A percentile compares a stretch with the other conserved stretches of the same genome.
Evolutionary conservation across 2,329 filamentous ascomycete species (phyloP).

Genomic region (Xylariaceae sp.): DNA sequence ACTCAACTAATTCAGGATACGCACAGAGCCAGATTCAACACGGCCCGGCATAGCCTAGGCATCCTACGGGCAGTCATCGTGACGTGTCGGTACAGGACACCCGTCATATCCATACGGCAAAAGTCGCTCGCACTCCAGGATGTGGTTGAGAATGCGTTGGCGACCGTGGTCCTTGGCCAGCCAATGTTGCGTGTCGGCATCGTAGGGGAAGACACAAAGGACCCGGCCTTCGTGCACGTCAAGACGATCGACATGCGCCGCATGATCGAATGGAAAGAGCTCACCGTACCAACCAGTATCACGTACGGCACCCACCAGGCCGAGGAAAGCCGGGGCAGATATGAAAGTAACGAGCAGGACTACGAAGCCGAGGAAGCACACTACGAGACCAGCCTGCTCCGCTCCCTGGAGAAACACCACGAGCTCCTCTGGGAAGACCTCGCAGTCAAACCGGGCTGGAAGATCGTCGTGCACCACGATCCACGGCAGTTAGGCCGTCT

Average conservation of each 20-base stretch:
- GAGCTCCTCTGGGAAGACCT: slow-evolving; percentile 41
- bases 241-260: slow-evolving; percentile 41
- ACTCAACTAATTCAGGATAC: neutral
- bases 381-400: slow-evolving; percentile 30
- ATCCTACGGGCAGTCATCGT: slow-evolving; percentile 46
- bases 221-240: slow-evolving; percentile 43
- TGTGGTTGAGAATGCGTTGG: slow-evolving; percentile 19
- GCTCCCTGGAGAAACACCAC: slow-evolving; percentile 36
- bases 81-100: slow-evolving; percentile 41
- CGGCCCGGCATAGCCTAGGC: slow-evolving; percentile 44
- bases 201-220: slow-evolving; percentile 40
- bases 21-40: slow-evolving; percentile 25
- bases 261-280: slow-evolving; percentile 39
- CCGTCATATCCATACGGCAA: slow-evolving; percentile 10
- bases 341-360: neutral
- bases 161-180: slow-evolving; percentile 37
- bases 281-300: neutral
- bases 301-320: neutral
- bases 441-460: slow-evolving; percentile 44
- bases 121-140: slow-evolving; percentile 10
- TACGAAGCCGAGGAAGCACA: neutral
- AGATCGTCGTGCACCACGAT: slow-evolving; percentile 37
- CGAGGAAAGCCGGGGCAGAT: neutral
- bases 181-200: slow-evolving; percentile 49
- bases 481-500: slow-evolving; percentile 14